Percentiles rank a stretch among this genome's conserved stretches.
These are phyloP conservation scores for Hypoxylon crocopeplum DNA, from an alignment of 495 filamentous ascomycete species.

Conservation along the genomic window DNA sequence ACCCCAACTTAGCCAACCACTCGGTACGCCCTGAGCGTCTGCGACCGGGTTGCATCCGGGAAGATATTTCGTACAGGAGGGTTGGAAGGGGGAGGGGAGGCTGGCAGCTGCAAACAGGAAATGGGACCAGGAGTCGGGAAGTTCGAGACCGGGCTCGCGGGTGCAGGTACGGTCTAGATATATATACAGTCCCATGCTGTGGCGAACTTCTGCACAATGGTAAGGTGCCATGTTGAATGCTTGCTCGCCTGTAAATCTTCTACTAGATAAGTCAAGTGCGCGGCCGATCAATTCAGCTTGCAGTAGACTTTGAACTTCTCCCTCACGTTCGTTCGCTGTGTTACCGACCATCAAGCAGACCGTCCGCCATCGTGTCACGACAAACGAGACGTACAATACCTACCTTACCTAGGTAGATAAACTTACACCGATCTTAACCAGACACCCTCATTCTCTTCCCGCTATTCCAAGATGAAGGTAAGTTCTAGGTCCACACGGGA, in stretches of 20 bases:
- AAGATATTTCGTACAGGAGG: conserved; percentile 6
- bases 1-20: conserved; percentile 23
- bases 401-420: no score
- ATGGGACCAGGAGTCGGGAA: conserved; percentile 13
- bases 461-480: conserved; percentile 30
- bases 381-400: no score
- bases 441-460: no score
- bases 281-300: conserved; percentile 8
- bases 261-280: conserved; percentile 16
- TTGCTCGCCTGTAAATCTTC: no score
- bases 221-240: no score
- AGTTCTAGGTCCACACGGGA: not conserved
- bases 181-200: conserved; percentile 6
- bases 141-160: conserved; percentile 31
- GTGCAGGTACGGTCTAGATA: conserved; percentile 6
- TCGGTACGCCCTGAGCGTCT: conserved; percentile 13
- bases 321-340: no score
- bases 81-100: not conserved
- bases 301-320: no score
- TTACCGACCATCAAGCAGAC: no score
- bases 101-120: no score
- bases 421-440: no score
- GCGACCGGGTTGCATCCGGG: conserved; percentile 18
- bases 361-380: no score
- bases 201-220: conserved; percentile 13